phyloP scores from a whole-genome alignment of 345 rosid genomes.

The Noccaea bulbosa region DNA sequence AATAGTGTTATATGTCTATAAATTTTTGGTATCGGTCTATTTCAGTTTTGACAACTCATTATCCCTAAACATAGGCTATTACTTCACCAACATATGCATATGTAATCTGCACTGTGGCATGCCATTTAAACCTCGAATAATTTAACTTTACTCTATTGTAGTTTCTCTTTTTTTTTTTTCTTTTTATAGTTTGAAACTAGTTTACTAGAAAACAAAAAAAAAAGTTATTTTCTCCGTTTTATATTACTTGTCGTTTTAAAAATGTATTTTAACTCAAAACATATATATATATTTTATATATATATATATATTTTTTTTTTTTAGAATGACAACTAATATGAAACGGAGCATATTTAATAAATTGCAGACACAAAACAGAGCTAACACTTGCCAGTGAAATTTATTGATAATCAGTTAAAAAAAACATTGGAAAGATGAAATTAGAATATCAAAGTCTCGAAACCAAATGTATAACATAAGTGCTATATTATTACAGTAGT shows the following conservation, averaged over 20 bases:
- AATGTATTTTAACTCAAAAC: too few species aligned
- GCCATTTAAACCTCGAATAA: not conserved
- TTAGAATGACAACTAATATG: too few species aligned
- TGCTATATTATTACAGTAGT: conserved; percentile 9
- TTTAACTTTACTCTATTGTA: not conserved
- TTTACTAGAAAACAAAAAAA: not conserved
- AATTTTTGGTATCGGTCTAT: conserved; percentile 19
- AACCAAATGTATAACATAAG: not conserved
- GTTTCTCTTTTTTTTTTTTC: not conserved
- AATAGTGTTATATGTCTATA: conserved; percentile 13
- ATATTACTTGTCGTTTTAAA: too few species aligned
- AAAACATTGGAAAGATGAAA: not conserved
- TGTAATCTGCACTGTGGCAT: not conserved
- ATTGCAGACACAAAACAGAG: not conserved
- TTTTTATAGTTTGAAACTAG: not conserved
- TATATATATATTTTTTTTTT: too few species aligned
- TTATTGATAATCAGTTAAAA: not conserved
- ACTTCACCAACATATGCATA: not conserved
- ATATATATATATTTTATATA: too few species aligned
- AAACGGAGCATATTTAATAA: too few species aligned
- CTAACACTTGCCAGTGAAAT: not conserved
- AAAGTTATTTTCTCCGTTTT: not conserved
- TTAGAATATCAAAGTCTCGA: not conserved
- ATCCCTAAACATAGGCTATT: not conserved
- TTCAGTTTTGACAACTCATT: conserved; percentile 26